Base-by-base conservation (phyloP, 306 rosid species). In the Glycine latifolia region DNA sequence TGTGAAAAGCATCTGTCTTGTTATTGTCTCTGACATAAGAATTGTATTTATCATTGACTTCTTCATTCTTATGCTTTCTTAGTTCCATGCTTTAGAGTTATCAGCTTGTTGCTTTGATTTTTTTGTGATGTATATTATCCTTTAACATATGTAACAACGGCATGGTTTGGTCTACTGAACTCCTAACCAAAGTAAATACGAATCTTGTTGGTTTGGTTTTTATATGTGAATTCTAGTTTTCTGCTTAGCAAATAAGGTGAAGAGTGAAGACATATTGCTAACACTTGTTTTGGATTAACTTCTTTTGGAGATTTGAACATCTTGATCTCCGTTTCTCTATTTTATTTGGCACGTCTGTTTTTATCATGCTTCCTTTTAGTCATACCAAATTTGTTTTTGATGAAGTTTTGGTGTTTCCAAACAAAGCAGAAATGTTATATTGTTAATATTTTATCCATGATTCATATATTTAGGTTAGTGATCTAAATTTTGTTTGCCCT, bases 331-430 rank as follows among this genome's bases (percentile, higher is more conserved):
- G 16, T 49, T 50, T 49, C 12, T 49, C 15, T 7, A 20, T 71
- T 9, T 73, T 35, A 35, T 35, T 37, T 73, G 76, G n/a, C 33
- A n/a, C 3, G 13, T 65, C n/a, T 37, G 33, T 54, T 72, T 31
- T 53, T 8, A 33, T 73, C 67, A 55, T 39, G 39, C 67, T n/a
- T 15, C 31, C 10, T 55, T 41, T 72, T 53, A 49, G 14, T 61
- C 65, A n/a, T 8, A 71, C 26, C 44, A 31, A 54, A 37, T 53
- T 53, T 73, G 65, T 53, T 33, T 31, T 72, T 31, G 49, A 72
- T 33, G 33, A 37, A 35, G 10, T 35, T 67, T 16, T 58, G 79
- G 43, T 56, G 54, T 43, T 74, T 74, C 52, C 54, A n/a, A 33
- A 17, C 67, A 56, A 56, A 56, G 44, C 67, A 56, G 33, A 56